These are phyloP conservation scores for Turritis glabra DNA, from an alignment of 345 rosid genomes.

Conservation along the genomic window DNA sequence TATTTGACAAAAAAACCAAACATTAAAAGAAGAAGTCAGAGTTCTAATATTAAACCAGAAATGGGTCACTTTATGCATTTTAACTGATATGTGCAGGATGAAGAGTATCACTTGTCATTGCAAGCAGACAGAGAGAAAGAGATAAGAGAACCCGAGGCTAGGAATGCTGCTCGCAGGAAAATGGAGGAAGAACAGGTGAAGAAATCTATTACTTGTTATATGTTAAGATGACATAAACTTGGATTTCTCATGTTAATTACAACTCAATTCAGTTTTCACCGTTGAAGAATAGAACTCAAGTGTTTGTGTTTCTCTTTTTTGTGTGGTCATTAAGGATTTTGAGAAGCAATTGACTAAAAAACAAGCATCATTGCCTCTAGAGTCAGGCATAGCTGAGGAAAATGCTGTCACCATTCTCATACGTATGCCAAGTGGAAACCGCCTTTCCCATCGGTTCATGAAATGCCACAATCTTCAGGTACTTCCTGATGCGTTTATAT, in stretches of 20 bases:
- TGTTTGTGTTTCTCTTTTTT: background rate
- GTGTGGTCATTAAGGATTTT: background rate
- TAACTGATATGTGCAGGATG: too few relatives aligned
- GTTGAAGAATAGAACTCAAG: background rate
- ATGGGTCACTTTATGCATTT: too few relatives aligned
- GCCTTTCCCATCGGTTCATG: background rate
- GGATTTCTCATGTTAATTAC: background rate
- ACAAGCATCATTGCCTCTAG: background rate
- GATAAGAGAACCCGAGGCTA: too few relatives aligned
- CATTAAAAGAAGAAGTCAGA: too few relatives aligned
- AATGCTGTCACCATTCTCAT: background rate
- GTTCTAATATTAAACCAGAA: too few relatives aligned
- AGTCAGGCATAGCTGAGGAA: background rate
- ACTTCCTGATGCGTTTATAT: too few relatives aligned
- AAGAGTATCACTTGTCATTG: too few relatives aligned
- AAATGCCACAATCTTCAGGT: background rate
- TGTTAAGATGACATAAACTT: too few relatives aligned
- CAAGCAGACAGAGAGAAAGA: too few relatives aligned
- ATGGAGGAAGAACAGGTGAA: too few relatives aligned
- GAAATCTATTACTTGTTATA: too few relatives aligned
- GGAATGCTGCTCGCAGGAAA: too few relatives aligned
- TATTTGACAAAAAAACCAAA: background rate
- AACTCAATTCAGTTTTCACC: background rate
- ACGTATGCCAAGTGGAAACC: background rate
- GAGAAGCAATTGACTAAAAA: background rate